Evolutionary conservation across 129 eudicot genomes (phyloP), one percentile per base, ranked within the genome.

Genomic region (Erigeron canadensis): DNA sequence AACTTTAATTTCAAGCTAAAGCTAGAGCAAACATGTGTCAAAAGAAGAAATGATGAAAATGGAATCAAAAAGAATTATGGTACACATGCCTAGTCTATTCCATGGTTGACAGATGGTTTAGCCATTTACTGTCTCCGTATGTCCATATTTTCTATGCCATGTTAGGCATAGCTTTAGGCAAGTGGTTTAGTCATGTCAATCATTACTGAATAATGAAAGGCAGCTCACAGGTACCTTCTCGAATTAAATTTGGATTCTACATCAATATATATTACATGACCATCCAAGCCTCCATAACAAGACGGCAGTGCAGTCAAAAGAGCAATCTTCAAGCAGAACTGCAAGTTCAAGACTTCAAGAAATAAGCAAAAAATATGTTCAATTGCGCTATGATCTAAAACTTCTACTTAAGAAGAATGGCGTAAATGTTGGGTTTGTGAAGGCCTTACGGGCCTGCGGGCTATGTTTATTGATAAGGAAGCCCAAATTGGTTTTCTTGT

Each of bases 291-390:
- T 28, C 91, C 89, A 80, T 74, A 81, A 65, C 73, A 74, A 15
- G 80, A 43, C 66, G 87, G 91, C 62, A 89, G 68, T 17, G 86
- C 72, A 56, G 94, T 94, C 77, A 91, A 81, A 63, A 91, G 77
- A 12, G 97, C 75, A 80, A 91, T 81, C 83, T 91, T 91, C 75
- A 91, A 70, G 81, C 97, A 91, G 40, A 91, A 91, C 97, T 91
- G 83, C 84, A 84, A 62, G 45, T 77, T 46, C 18, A 47, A 80
- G 17, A 7, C 15, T 22, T 57, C 5, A 57, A 57, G 12, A 22
- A 19, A 65, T 53, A 69, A 67, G 67, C 19, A 63, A 60, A 85
- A 69, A 38, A 73, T 38, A 42, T 60, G 60, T 51, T 11, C 28
- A 39, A 59, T 0, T 46, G 57, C 51, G 8, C 61, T 7, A 54